Percentiles rank a stretch among this genome's conserved stretches.
These are phyloP conservation scores for Boechera divaricarpa DNA, from an alignment of 345 rosid genomes.

Conservation along the genomic window DNA sequence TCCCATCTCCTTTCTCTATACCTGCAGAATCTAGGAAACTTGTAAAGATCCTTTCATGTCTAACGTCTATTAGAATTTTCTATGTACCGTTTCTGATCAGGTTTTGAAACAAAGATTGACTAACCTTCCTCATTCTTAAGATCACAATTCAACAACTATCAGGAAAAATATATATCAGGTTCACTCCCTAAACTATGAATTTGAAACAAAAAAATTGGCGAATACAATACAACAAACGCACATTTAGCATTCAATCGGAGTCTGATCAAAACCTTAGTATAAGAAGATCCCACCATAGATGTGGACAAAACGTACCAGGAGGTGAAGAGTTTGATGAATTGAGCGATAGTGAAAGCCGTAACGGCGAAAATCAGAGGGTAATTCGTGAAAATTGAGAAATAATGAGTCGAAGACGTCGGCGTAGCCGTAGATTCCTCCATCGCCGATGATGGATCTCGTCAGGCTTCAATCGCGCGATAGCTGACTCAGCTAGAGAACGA, in stretches of 20 bases:
- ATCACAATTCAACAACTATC: too few relatives aligned
- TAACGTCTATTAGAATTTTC: background rate
- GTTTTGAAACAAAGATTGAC: background rate
- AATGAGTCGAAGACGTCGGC: slow-evolving; percentile 42
- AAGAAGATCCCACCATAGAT: background rate
- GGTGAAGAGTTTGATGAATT: slow-evolving; percentile 73
- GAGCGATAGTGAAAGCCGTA: slow-evolving; percentile 66
- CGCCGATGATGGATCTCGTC: slow-evolving; percentile 29
- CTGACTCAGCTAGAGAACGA: slow-evolving; percentile 7
- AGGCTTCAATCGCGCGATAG: background rate
- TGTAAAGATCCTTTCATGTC: background rate
- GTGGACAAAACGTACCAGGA: slow-evolving; percentile 57
- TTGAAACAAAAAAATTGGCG: background rate
- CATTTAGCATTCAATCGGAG: background rate
- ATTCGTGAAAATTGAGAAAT: slow-evolving; percentile 56
- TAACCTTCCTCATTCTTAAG: too few relatives aligned
- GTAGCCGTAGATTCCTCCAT: slow-evolving; percentile 48
- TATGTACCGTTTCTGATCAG: background rate
- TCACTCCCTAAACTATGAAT: slow-evolving; percentile 12
- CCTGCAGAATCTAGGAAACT: slow-evolving; percentile 49
- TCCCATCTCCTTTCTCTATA: slow-evolving; percentile 77
- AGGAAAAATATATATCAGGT: background rate
- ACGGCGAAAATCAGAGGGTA: slow-evolving; percentile 76
- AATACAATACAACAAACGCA: background rate
- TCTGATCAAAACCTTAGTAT: background rate